Evolutionary conservation across 495 filamentous ascomycete species (phyloP).

Genomic region (Sordaria brevicollis): DNA sequence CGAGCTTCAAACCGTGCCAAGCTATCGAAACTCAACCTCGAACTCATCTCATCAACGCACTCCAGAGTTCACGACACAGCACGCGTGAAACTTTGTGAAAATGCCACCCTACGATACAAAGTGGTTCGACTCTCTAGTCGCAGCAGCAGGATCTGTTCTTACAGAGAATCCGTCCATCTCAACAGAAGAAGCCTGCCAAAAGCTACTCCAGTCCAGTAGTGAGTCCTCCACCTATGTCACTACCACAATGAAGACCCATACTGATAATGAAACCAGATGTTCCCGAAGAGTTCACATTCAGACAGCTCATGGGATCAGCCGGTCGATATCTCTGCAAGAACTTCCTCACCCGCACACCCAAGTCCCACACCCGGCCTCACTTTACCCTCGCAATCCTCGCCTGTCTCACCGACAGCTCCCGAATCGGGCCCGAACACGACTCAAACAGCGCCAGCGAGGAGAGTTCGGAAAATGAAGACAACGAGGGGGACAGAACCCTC

Average conservation of each 20-base stretch:
- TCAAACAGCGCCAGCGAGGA: neutral
- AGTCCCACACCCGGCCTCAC: neutral
- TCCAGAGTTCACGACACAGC: neutral
- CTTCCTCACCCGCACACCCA: neutral
- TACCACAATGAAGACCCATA: neutral
- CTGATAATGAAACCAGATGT: neutral
- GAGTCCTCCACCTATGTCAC: neutral
- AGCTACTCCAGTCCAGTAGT: conserved; percentile 1
- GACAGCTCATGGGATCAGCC: neutral
- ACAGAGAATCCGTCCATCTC: neutral
- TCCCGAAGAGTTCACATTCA: conserved; percentile 2
- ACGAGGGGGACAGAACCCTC: neutral
- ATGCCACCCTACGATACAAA: neutral
- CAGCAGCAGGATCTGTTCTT: neutral
- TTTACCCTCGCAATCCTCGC: conserved; percentile 5
- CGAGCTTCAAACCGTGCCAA: too few species aligned
- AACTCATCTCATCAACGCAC: neutral
- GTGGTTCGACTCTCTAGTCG: conserved; percentile 5
- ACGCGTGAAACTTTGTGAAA: neutral
- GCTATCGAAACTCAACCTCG: neutral
- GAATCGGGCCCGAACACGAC: neutral
- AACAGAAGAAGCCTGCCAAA: neutral
- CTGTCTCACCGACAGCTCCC: conserved; percentile 3
- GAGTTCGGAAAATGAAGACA: neutral
- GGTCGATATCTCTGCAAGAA: neutral